A percentile compares a stretch with the other conserved stretches of the same genome.
Evolutionary conservation across 2,329 filamentous ascomycete genomes (phyloP).

Genomic region (Calonectria leucothoes): DNA sequence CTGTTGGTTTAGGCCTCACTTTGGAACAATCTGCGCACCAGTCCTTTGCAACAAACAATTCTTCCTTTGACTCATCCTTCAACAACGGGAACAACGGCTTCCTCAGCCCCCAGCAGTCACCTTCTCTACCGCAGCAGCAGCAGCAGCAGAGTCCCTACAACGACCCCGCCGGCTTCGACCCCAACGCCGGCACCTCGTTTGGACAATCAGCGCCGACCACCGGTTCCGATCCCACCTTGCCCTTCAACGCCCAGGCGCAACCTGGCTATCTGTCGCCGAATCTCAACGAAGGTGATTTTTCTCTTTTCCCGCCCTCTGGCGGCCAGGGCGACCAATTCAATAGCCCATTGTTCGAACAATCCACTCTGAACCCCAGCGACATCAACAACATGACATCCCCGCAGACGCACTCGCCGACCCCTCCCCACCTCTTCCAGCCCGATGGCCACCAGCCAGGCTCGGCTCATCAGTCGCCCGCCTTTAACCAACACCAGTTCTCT

Average conservation of each 20-base stretch:
- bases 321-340: conserved; percentile 69
- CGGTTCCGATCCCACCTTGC: conserved; percentile 50
- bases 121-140: conserved; percentile 49
- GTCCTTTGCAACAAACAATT: conserved; percentile 49
- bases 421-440: conserved; percentile 65
- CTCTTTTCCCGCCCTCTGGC: conserved; percentile 69
- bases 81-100: conserved; percentile 59
- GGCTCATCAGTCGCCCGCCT: conserved; percentile 67
- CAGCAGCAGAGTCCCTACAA: conserved; percentile 46
- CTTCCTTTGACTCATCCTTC: conserved; percentile 57
- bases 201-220: conserved; percentile 54
- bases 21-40: conserved; percentile 62
- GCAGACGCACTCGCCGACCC: conserved; percentile 66
- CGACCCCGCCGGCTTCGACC: conserved; percentile 53
- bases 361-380: conserved; percentile 58
- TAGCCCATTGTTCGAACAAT: conserved; percentile 68
- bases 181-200: conserved; percentile 53
- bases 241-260: conserved; percentile 57
- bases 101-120: conserved; percentile 59
- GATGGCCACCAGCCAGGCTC: conserved; percentile 60
- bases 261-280: conserved; percentile 61
- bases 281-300: conserved; percentile 69
- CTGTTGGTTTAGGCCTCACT: conserved; percentile 68
- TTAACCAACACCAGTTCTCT: conserved; percentile 67
- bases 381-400: conserved; percentile 66